Percentiles rank a stretch among this genome's conserved stretches.
These are phyloP conservation scores for Suillus fuscotomentosus DNA, from an alignment of 768 basidiomycete species.

Conservation along the genomic window DNA sequence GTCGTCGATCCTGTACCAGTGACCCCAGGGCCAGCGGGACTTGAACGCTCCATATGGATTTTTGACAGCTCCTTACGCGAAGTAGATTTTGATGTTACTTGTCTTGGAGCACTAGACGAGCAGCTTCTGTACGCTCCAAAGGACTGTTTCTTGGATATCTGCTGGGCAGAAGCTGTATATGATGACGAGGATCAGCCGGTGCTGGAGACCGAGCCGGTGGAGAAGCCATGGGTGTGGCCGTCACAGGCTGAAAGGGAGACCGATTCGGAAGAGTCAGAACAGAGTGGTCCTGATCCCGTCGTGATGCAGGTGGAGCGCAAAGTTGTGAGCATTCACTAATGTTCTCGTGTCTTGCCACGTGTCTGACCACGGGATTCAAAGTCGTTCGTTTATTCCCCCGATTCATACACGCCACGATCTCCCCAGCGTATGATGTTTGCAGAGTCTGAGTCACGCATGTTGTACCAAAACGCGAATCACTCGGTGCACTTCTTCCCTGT, in stretches of 20 bases:
- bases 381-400: constrained; percentile 8
- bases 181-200: constrained; percentile 24
- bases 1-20: neutral
- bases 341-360: constrained; percentile 5
- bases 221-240: neutral
- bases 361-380: neutral
- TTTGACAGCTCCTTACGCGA: constrained; percentile 28
- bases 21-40: neutral
- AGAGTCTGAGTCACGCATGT: constrained; percentile 11
- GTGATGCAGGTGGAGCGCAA: constrained; percentile 17
- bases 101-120: constrained; percentile 37
- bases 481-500: constrained; percentile 14
- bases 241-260: neutral
- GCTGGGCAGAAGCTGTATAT: constrained; percentile 36
- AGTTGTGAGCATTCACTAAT: neutral
- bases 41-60: constrained; percentile 2
- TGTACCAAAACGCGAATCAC: constrained; percentile 19
- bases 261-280: constrained; percentile 6
- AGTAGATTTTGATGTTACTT: constrained; percentile 35
- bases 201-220: neutral
- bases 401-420: constrained; percentile 11
- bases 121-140: constrained; percentile 38
- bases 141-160: constrained; percentile 39
- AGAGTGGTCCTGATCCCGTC: constrained; percentile 15
- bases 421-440: constrained; percentile 11